phyloP scores from a whole-genome alignment of 306 rosid genomes.

The Clitoria ternatea region DNA sequence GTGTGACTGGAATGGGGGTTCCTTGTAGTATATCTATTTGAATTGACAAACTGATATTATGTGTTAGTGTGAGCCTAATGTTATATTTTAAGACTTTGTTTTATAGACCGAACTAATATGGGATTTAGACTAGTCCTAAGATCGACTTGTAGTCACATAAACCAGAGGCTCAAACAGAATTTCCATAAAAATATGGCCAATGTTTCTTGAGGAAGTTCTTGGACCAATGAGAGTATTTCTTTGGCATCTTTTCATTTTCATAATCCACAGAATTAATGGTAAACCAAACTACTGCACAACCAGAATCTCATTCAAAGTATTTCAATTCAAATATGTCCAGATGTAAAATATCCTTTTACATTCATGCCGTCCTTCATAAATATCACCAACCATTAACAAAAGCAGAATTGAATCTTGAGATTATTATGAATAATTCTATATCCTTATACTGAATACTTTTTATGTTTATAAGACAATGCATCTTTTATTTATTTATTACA shows the following conservation, averaged over 20 bases:
- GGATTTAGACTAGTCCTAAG: not conserved
- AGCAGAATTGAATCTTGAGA: no score
- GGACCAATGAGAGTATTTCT: not conserved
- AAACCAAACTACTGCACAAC: not conserved
- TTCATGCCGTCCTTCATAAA: not conserved
- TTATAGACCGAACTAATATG: not conserved
- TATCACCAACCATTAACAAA: not conserved
- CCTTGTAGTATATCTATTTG: constrained; percentile 81
- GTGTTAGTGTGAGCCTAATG: not conserved
- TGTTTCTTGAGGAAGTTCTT: not conserved
- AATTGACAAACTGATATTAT: constrained; percentile 4
- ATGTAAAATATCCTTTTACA: not conserved
- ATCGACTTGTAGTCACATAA: not conserved
- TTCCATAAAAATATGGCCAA: not conserved
- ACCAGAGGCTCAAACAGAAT: not conserved
- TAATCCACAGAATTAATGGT: not conserved
- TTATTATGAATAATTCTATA: no score
- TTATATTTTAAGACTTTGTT: not conserved
- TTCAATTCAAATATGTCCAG: not conserved
- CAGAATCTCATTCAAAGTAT: not conserved
- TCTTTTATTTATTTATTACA: no score
- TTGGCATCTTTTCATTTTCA: not conserved
- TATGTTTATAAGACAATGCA: no score
- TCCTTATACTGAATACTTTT: no score
- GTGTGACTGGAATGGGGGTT: constrained; percentile 70